Evolutionary conservation across 2,329 filamentous ascomycete genomes (phyloP), one percentile per base, ranked within the genome.

Genomic region (Byssothecium circinans): DNA sequence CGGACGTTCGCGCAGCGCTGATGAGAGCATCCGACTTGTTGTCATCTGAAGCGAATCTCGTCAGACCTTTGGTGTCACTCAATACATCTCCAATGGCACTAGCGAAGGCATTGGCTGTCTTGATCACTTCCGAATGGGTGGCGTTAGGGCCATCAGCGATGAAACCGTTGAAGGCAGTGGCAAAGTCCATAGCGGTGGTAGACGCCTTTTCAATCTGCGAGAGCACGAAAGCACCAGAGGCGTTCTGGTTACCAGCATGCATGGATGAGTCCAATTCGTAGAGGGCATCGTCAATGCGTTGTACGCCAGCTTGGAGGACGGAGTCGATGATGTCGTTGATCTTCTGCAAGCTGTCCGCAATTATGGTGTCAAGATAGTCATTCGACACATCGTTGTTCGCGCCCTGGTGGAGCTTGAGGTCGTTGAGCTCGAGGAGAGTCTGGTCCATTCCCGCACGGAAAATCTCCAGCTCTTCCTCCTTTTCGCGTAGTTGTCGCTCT

Each of bases 381-480:
- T 97, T 92, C 45, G 96, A 78, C 2, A 86, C 90, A 52, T 86
- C 77, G 66, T 96, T 91, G 10, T 84, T 86, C 47, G 86, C 88
- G 34, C 73, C 71, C 32, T 75, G 73, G 40, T 74, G 72, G 40
- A 77, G 64, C 83, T 81, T 91, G 54, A 96, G 77, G 66, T 96
- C 91, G 65, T 95, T 92, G 50, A 99, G 80, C 73, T 96, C 91
- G 43, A 97, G 82, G 47, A 99, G 77, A 2, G 92, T 91, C 75
- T 97, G 89, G 67, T 99, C 94, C 89, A 99, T 95, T 62, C 91
- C 91, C 37, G 91, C 90, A 76, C 96, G 96, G 81, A 96, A 96
- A 38, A 97, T 91, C 73, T 97, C 94, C 20, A 99, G 84, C 74
- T 99, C 94, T 62, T 96, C 91, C 68, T 99, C 94, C 77, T 96